phyloP scores from a whole-genome alignment of 176 grass and related monocot genomes.

The Carex kokanica region DNA sequence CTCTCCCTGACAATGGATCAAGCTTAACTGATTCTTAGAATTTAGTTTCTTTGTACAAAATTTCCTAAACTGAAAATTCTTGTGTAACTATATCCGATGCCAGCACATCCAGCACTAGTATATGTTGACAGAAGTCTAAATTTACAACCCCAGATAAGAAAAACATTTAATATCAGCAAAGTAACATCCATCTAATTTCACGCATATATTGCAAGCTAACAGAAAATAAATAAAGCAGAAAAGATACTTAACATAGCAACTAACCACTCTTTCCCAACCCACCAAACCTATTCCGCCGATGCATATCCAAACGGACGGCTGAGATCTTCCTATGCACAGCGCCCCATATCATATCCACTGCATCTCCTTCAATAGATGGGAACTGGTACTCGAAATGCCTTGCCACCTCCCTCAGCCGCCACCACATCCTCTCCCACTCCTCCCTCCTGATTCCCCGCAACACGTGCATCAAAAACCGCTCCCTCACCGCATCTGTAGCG shows the following conservation, averaged over 20 bases:
- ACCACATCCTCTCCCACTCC: constrained; percentile 66
- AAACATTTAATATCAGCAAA: neutral
- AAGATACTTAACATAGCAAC: neutral
- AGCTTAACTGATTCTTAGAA: neutral
- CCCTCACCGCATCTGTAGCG: constrained; percentile 39
- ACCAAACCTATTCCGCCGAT: constrained; percentile 41
- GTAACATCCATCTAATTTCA: neutral
- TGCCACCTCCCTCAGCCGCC: constrained; percentile 48
- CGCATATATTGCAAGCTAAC: neutral
- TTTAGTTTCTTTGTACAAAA: neutral
- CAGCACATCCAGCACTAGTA: constrained; percentile 7
- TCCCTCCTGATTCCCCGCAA: constrained; percentile 36
- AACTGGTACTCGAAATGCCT: constrained; percentile 72
- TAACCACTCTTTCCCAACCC: constrained; percentile 30
- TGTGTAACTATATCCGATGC: neutral
- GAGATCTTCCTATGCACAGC: constrained; percentile 64
- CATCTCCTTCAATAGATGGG: constrained; percentile 47
- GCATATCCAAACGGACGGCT: constrained; percentile 49
- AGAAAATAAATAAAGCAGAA: neutral
- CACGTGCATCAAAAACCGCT: constrained; percentile 37
- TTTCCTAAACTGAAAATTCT: neutral
- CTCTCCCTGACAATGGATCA: neutral
- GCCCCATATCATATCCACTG: constrained; percentile 83
- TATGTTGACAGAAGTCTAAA: constrained; percentile 20
- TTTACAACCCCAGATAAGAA: neutral